Evolutionary conservation across 2,329 filamentous ascomycete species (phyloP).

Genomic region (Lasiodiplodia sp.): DNA sequence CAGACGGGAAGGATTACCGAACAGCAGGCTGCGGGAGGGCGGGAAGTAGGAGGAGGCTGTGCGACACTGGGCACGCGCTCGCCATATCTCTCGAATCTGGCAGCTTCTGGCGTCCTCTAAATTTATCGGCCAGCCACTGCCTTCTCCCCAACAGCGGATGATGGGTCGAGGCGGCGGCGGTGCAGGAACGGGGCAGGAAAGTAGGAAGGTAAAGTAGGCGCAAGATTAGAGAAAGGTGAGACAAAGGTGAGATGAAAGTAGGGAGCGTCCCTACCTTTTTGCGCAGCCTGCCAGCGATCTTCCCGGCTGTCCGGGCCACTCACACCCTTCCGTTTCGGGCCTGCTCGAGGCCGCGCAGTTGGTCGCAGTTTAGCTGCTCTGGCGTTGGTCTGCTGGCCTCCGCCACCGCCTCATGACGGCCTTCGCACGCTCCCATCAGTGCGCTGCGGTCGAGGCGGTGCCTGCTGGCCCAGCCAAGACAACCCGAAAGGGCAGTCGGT

Average conservation of each 20-base stretch:
- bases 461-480: background rate
- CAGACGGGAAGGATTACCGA: conserved; percentile 8
- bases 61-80: conserved; percentile 20
- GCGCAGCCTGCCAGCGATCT: background rate
- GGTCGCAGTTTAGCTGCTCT: background rate
- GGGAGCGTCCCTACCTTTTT: conserved; percentile 25
- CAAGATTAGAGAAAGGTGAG: background rate
- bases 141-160: background rate
- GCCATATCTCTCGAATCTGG: background rate
- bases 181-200: conserved; percentile 8
- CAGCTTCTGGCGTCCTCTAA: conserved; percentile 3
- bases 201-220: background rate
- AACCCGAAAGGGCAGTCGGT: background rate
- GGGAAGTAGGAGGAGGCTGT: conserved; percentile 20
- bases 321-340: background rate
- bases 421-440: background rate
- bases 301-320: background rate
- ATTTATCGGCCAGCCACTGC: conserved; percentile 3
- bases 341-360: background rate
- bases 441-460: background rate
- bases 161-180: conserved; percentile 9
- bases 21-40: background rate
- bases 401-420: conserved; percentile 13
- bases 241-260: conserved; percentile 18
- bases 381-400: conserved; percentile 11